Percentiles rank a stretch among this genome's conserved stretches.
Evolutionary conservation across 2,329 filamentous ascomycete species (phyloP).

Genomic region (Uncinocarpus reesii): DNA sequence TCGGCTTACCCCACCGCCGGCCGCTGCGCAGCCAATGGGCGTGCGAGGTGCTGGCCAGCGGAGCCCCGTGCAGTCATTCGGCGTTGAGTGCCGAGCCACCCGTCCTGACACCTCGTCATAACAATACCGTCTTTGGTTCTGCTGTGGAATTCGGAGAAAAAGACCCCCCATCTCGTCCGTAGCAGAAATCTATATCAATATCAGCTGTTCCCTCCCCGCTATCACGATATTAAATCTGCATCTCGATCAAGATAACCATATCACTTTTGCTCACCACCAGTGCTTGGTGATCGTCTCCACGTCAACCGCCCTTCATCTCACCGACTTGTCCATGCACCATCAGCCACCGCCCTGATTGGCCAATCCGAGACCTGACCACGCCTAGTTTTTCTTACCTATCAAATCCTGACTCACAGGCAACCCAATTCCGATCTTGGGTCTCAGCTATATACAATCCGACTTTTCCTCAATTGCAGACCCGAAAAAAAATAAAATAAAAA

Average conservation of each 20-base stretch:
- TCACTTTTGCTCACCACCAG: neutral
- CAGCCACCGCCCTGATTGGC: conserved; percentile 5
- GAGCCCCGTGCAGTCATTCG: conserved; percentile 7
- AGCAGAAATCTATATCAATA: too few relatives aligned
- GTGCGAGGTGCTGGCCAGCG: neutral
- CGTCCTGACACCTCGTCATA: too few relatives aligned
- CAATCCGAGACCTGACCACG: neutral
- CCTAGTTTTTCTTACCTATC: neutral
- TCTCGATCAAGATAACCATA: neutral
- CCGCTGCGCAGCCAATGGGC: too few relatives aligned
- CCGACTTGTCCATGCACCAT: neutral
- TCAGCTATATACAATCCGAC: neutral
- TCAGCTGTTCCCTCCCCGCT: too few relatives aligned
- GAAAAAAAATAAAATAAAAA: too few relatives aligned
- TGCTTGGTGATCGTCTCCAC: neutral
- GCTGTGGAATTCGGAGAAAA: neutral
- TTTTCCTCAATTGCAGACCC: neutral
- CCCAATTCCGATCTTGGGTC: neutral
- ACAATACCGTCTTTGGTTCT: neutral
- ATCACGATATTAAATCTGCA: too few relatives aligned
- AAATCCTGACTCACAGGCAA: conserved; percentile 10
- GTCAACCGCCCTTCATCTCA: neutral
- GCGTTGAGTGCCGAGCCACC: conserved; percentile 10
- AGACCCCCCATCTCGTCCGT: too few relatives aligned
- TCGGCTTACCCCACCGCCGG: neutral